A percentile compares a stretch with the other conserved stretches of the same genome.
Conservation (phyloP, 2,329 filamentous ascomycete species). For the Paraphoma chrysanthemicola region DNA sequence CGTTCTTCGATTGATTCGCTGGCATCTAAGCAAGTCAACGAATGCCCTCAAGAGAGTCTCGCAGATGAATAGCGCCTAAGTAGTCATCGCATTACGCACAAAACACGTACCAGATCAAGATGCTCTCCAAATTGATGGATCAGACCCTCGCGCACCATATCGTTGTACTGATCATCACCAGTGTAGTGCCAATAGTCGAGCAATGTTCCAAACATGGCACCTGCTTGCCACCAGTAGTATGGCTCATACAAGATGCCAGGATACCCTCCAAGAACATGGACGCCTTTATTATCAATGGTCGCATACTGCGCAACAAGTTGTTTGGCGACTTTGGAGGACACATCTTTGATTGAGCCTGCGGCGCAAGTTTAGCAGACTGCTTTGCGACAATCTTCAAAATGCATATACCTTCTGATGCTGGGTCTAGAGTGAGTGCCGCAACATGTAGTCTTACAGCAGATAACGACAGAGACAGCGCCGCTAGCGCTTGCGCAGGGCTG, state of each 20-base stretch:
- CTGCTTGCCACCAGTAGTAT: constrained; percentile 74
- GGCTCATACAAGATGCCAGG: constrained; percentile 54
- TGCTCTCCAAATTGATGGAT: constrained; percentile 41
- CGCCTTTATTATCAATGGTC: constrained; percentile 56
- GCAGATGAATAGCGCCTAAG: neutral
- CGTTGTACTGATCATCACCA: constrained; percentile 74
- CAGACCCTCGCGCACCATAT: constrained; percentile 63
- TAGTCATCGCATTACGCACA: neutral
- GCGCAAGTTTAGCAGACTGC: neutral
- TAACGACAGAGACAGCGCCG: constrained; percentile 30
- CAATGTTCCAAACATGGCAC: constrained; percentile 73
- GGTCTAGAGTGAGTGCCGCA: constrained; percentile 32
- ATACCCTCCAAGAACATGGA: constrained; percentile 50
- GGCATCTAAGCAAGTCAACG: constrained; percentile 35
- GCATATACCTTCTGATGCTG: constrained; percentile 25
- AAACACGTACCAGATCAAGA: constrained; percentile 31
- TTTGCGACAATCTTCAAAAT: neutral
- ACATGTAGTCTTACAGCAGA: constrained; percentile 25
- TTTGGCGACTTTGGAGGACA: constrained; percentile 53
- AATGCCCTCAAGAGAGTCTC: neutral
- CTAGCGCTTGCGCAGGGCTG: constrained; percentile 33
- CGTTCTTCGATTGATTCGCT: constrained; percentile 45
- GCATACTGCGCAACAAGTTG: constrained; percentile 62
- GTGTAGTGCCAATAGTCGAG: constrained; percentile 89
- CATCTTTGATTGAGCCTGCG: constrained; percentile 55